Base-by-base conservation (phyloP, 148 eudicot species). In the Bassia scoparia region DNA sequence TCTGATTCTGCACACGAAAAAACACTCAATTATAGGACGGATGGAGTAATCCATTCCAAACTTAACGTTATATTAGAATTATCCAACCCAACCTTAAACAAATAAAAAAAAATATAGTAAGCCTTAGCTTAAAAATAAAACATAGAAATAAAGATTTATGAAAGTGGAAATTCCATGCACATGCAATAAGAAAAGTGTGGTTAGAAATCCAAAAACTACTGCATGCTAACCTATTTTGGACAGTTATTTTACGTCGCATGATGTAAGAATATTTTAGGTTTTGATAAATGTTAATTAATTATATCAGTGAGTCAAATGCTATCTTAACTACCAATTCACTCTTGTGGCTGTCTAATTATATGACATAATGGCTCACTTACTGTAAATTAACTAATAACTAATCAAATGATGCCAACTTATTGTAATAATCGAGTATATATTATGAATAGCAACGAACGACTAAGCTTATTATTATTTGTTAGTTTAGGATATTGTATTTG, bases 311-410 rank as follows among this genome's bases (percentile, higher is more conserved):
- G 38, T 60, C n/a, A 60, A 31, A 14, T 11, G 5, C 53, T 58
- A 58, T 30, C 64, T 31, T 30, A 60, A 60, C 21, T 60, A 31
- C 64, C 35, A 31, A 60, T 30, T 31, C 18, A 60, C n/a, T 60
- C 20, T 27, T 60, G 35, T 60, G 64, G 38, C 20, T 60, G 64
- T 60, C 64, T 31, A 60, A 29, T 60, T 30, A 18, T 60, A 29
- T 30, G 64, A 60, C 64, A 60, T 60, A 60, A 60, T 60, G 21
- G 37, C 31, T 31, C 64, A 60, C 64, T 60, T 60, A 30, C 12
- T 10, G n/a, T n/a, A n/a, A 1, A 61, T 31, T 18, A 61, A 61
- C 66, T 30, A 61, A 31, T 30, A 61, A 31, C 66, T 61, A 33
- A 34, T 20, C 26, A 34, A 3, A 34, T 34, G 44, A 10, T 61